A percentile compares a stretch with the other conserved stretches of the same genome.
phyloP scores from a whole-genome alignment of 768 basidiomycete species.

The Exidia glandulosa region DNA sequence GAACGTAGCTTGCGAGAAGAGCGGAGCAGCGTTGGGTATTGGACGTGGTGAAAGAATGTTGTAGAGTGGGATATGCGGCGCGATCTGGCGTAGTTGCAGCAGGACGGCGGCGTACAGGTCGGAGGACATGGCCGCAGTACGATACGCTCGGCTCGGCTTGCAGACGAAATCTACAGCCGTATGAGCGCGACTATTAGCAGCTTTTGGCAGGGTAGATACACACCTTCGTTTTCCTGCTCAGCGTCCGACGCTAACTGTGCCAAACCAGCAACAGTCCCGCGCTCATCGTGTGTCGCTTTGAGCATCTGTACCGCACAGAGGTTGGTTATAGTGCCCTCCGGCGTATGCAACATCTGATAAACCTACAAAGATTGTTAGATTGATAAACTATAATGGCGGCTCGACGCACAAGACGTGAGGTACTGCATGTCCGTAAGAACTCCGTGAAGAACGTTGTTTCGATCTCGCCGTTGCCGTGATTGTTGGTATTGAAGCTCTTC shows the following conservation, averaged over 20 bases:
- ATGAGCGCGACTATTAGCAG: too few relatives aligned
- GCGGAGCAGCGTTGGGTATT: neutral
- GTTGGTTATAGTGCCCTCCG: neutral
- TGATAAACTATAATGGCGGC: neutral
- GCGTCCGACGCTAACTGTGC: neutral
- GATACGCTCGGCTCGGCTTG: neutral
- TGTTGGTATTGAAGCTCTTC: neutral
- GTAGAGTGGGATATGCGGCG: neutral
- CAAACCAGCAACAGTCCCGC: neutral
- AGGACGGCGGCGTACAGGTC: neutral
- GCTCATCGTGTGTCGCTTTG: neutral
- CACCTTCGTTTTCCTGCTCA: neutral
- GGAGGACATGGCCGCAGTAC: neutral
- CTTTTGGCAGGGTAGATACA: too few relatives aligned
- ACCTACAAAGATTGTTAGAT: neutral
- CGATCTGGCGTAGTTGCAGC: neutral
- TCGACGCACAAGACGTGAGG: neutral
- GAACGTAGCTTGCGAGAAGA: neutral
- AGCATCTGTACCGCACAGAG: neutral
- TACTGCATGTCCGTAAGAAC: neutral
- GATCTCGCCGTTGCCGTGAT: neutral
- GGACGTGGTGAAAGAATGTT: neutral
- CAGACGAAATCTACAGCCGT: neutral
- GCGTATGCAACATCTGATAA: neutral
- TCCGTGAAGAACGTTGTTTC: neutral